A percentile compares a stretch with the other conserved stretches of the same genome.
These are phyloP conservation scores for Hyphopichia fennica DNA, from an alignment of 1,139 yeast species.

Conservation along the genomic window DNA sequence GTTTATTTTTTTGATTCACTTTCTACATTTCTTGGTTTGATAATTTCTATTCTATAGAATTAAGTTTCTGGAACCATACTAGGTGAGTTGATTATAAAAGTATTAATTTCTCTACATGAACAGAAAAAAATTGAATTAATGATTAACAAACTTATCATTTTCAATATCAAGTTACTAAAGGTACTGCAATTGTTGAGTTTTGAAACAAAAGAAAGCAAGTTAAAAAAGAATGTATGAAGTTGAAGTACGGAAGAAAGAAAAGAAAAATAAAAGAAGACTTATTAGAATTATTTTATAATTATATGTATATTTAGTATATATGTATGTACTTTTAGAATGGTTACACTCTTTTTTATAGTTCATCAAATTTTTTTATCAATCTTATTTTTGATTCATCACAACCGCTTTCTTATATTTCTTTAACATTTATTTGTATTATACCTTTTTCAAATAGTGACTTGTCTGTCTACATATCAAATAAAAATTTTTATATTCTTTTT, in stretches of 20 bases:
- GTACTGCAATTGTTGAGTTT: constrained; percentile 1
- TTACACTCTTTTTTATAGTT: neutral
- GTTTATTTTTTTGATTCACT: neutral
- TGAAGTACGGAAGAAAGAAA: neutral
- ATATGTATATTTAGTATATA: too few species aligned
- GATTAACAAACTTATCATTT: neutral
- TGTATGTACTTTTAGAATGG: too few species aligned
- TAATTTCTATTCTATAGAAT: too few species aligned
- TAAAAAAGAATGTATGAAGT: neutral
- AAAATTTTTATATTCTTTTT: neutral
- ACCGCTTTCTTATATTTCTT: neutral
- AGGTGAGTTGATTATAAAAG: neutral
- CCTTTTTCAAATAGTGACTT: neutral
- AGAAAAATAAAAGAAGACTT: neutral
- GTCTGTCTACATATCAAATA: neutral
- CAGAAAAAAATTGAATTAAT: neutral
- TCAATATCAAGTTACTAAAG: neutral
- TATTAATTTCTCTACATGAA: neutral
- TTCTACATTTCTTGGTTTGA: too few species aligned
- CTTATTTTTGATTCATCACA: neutral
- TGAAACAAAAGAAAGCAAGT: neutral
- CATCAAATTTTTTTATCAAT: neutral
- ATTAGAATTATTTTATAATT: neutral
- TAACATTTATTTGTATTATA: neutral
- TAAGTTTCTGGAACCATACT: too few species aligned